Percentiles rank a stretch among this genome's conserved stretches.
These are phyloP conservation scores for Hericium erinaceus DNA, from an alignment of 768 basidiomycete species.

Conservation along the genomic window DNA sequence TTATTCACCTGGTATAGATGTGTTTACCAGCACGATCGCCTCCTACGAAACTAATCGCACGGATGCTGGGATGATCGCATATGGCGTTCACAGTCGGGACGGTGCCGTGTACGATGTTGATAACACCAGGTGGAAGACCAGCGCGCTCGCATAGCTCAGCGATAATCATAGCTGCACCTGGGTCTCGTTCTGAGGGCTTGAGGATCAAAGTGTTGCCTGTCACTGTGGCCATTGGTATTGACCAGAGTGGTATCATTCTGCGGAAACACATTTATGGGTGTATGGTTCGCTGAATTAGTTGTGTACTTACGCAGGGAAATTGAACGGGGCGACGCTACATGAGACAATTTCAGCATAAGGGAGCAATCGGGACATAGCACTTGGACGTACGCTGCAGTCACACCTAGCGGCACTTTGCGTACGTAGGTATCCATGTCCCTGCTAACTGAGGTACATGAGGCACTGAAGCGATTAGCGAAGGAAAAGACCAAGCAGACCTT, in stretches of 20 bases:
- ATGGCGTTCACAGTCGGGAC: conserved; percentile 88
- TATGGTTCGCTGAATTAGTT: not conserved
- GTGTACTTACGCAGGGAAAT: conserved; percentile 72
- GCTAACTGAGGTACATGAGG: conserved; percentile 46
- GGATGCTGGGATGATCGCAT: conserved; percentile 86
- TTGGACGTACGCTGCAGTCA: conserved; percentile 52
- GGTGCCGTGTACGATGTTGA: conserved; percentile 89
- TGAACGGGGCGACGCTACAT: conserved; percentile 72
- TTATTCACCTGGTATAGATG: conserved; percentile 71
- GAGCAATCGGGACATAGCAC: not conserved
- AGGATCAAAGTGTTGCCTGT: conserved; percentile 92
- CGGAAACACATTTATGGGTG: not conserved
- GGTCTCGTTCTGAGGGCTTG: conserved; percentile 95
- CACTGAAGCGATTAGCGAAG: too few species aligned
- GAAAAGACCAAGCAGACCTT: conserved; percentile 43
- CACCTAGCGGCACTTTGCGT: conserved; percentile 77
- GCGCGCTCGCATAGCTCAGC: conserved; percentile 89
- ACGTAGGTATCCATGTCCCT: conserved; percentile 96
- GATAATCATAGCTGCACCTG: conserved; percentile 96
- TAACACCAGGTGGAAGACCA: conserved; percentile 76
- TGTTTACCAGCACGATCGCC: conserved; percentile 89
- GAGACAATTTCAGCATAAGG: not conserved
- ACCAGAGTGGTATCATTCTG: conserved; percentile 96
- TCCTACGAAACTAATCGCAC: conserved; percentile 94
- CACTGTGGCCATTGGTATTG: conserved; percentile 79